These are phyloP conservation scores for Aspergillus sp. DNA, from an alignment of 2,329 filamentous ascomycete species.

Conservation along the genomic window DNA sequence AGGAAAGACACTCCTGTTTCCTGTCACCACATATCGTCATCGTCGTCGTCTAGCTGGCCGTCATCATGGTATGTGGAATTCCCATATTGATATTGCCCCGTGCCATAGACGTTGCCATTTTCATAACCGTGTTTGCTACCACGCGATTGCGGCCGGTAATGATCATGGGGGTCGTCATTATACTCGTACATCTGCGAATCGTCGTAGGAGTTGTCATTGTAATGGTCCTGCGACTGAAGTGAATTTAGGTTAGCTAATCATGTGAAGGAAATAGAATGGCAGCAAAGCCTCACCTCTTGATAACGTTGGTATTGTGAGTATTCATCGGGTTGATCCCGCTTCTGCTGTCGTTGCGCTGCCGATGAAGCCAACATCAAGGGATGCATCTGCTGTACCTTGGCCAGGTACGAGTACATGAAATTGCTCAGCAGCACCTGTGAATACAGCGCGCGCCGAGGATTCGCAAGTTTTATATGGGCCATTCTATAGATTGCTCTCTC, in stretches of 20 bases:
- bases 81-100: conserved; percentile 38
- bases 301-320: conserved; percentile 47
- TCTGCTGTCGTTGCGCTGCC: conserved; percentile 62
- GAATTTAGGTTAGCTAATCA: neutral
- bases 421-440: conserved; percentile 97
- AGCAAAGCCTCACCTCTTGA: conserved; percentile 41
- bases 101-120: conserved; percentile 35
- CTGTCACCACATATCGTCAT: conserved; percentile 51
- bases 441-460: conserved; percentile 84
- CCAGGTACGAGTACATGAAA: conserved; percentile 99
- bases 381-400: conserved; percentile 98
- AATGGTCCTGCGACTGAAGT: conserved; percentile 25
- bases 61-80: conserved; percentile 43
- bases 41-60: conserved; percentile 42
- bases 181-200: conserved; percentile 55
- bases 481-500: conserved; percentile 97
- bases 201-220: conserved; percentile 46
- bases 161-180: conserved; percentile 42
- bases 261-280: neutral
- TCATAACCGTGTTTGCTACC: conserved; percentile 40
- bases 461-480: conserved; percentile 98
- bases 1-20: conserved; percentile 19
- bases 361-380: conserved; percentile 89
- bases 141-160: conserved; percentile 37
- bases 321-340: conserved; percentile 42